Evolutionary conservation across 78 protist species (phyloP).

Genomic region (Blattamonas nauphoetae): DNA sequence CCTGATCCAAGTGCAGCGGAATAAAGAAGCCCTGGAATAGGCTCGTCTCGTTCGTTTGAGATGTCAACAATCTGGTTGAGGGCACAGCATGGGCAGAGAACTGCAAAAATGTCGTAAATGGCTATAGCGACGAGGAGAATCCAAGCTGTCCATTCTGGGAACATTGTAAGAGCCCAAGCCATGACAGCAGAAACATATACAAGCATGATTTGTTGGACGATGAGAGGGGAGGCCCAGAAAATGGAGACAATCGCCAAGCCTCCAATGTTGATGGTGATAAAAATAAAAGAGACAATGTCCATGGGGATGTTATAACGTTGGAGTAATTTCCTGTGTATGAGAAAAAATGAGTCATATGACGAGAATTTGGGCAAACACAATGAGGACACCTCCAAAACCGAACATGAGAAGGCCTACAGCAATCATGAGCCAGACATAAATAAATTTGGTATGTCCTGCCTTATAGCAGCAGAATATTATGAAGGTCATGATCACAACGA

Average conservation of each 20-base stretch:
- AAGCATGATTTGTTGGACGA: slow-evolving; percentile 58
- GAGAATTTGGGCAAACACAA: not conserved
- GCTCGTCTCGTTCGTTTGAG: slow-evolving; percentile 75
- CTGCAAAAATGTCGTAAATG: slow-evolving; percentile 63
- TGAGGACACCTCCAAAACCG: not conserved
- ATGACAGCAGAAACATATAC: slow-evolving; percentile 36
- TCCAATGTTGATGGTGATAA: slow-evolving; percentile 69
- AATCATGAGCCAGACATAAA: slow-evolving; percentile 18
- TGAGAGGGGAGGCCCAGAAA: slow-evolving; percentile 59
- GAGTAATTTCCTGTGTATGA: not conserved
- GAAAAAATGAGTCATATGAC: not conserved
- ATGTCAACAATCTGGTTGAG: slow-evolving; percentile 70
- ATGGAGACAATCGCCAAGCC: slow-evolving; percentile 62
- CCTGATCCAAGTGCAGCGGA: not conserved
- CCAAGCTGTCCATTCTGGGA: slow-evolving; percentile 93
- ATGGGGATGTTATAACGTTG: not conserved
- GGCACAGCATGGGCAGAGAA: slow-evolving; percentile 83
- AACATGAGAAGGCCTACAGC: not conserved
- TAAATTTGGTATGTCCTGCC: slow-evolving; percentile 35
- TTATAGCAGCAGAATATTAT: slow-evolving; percentile 47
- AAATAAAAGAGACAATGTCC: slow-evolving; percentile 4
- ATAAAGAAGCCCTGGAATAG: slow-evolving; percentile 82
- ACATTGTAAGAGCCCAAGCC: slow-evolving; percentile 56
- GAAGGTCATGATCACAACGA: slow-evolving; percentile 26
- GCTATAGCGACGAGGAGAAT: slow-evolving; percentile 62